Evolutionary conservation across 179 eudicot species (phyloP).

Genomic region (Silene noctiflora): DNA sequence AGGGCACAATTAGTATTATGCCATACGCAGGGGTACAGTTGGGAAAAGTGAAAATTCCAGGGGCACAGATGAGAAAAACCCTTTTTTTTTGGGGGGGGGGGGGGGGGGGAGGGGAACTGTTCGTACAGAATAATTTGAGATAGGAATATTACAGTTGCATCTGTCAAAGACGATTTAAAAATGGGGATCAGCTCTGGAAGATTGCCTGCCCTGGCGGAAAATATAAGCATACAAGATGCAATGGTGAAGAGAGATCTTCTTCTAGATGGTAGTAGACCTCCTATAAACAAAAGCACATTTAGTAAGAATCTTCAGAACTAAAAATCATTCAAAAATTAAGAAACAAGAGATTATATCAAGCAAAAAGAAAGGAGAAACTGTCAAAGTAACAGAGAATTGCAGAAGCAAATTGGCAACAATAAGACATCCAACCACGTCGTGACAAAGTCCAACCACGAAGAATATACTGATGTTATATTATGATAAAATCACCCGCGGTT

Average conservation of each 20-base stretch:
- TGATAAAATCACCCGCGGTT: not conserved
- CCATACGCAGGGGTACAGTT: no score
- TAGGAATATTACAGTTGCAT: constrained; percentile 42
- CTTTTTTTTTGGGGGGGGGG: no score
- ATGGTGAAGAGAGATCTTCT: constrained; percentile 80
- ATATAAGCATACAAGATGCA: constrained; percentile 80
- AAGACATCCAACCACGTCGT: no score
- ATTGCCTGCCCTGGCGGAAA: constrained; percentile 71
- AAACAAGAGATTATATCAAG: not conserved
- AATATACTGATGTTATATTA: not conserved
- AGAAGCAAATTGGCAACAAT: no score
- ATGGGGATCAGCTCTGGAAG: constrained; percentile 65
- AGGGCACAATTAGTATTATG: no score
- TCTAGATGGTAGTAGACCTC: constrained; percentile 60
- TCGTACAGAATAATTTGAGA: not conserved
- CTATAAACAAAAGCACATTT: constrained; percentile 34
- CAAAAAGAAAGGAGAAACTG: not conserved
- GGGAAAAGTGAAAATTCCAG: no score
- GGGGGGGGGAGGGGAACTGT: not conserved
- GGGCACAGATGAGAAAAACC: no score
- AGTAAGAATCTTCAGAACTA: constrained; percentile 16
- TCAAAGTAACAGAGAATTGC: not conserved
- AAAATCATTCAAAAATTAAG: constrained; percentile 8
- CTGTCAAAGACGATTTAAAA: constrained; percentile 63
- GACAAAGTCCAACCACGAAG: not conserved